Base-by-base conservation (phyloP, 306 rosid genomes). In the Quercus glauca region DNA sequence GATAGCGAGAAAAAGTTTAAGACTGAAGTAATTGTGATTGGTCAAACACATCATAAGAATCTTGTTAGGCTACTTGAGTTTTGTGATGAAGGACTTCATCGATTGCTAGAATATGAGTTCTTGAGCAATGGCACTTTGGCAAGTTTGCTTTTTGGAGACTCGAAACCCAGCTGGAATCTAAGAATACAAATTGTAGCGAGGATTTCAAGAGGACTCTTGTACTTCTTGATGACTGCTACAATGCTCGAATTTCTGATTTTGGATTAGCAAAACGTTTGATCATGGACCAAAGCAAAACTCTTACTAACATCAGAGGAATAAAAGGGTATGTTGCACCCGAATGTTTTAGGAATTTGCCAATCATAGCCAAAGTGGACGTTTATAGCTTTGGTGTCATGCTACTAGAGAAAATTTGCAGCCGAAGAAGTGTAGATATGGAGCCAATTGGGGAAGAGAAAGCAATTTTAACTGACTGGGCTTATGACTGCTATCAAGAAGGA, bases 381-480 rank as follows among this genome's bases (percentile, higher is more conserved):
- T 81, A 82, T 35, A 85, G 83, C 52, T 85, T 61, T 2, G 86
- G 83, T 11, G 69, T 75, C 23, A 7, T 85, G 64, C 2, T 85
- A 19, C 45, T 85, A 6, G 86, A 31, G 35, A 31, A 0, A 31
- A 31, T 31, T 31, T 31, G 35, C 35, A 4, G 35, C 6, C 35
- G 1, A 31, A 31, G 35, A 31, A 31, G 35, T 6, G 6, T 31
- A 31, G 35, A 31, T 31, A 31, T 31, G 35, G 35, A 31, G 6
- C 4, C 35, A 31, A 31, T 31, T 31, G 35, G 35, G 35, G 35
- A 31, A 31, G 35, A 31, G 35, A 31, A 33, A 5, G 6, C 35
- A 31, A 31, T 31, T 31, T 31, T 31, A 6, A 31, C 6, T 31
- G 6, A 31, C 4, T 31, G 6, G 6, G 35, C 35, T 31, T 31